A percentile compares a stretch with the other conserved stretches of the same genome.
These are phyloP conservation scores for Penicillium lividum DNA, from an alignment of 495 filamentous ascomycete species.

Conservation along the genomic window DNA sequence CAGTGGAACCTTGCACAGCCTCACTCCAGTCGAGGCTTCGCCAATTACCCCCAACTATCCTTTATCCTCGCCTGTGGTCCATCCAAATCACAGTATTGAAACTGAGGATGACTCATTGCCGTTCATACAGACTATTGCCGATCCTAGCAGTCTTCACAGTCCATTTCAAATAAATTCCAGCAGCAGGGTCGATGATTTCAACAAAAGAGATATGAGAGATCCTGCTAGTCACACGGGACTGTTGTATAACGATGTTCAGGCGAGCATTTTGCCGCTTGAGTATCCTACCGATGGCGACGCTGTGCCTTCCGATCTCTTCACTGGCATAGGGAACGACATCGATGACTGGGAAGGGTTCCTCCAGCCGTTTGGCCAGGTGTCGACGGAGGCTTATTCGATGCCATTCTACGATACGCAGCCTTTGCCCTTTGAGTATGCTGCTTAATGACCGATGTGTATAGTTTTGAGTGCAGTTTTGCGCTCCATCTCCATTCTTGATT, in stretches of 20 bases:
- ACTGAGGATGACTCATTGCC: not conserved
- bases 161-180: not conserved
- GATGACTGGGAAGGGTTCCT: not conserved
- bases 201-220: not conserved
- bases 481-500: not conserved
- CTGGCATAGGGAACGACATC: not conserved
- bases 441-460: not conserved
- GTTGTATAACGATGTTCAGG: not conserved
- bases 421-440: not conserved
- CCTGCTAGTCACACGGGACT: not conserved
- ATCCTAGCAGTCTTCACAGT: not conserved
- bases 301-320: not conserved
- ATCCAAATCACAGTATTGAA: not conserved
- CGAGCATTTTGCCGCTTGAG: not conserved
- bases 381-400: not conserved
- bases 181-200: not conserved
- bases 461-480: not conserved
- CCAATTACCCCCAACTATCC: not conserved
- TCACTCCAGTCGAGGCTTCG: not conserved
- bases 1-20: not conserved
- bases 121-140: not conserved
- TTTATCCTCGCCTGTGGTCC: not conserved
- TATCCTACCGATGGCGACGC: not conserved
- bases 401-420: not conserved
- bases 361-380: not conserved